Evolutionary conservation across 2,329 filamentous ascomycete genomes (phyloP), one percentile per base, ranked within the genome.

Genomic region (Alternaria dauci): DNA sequence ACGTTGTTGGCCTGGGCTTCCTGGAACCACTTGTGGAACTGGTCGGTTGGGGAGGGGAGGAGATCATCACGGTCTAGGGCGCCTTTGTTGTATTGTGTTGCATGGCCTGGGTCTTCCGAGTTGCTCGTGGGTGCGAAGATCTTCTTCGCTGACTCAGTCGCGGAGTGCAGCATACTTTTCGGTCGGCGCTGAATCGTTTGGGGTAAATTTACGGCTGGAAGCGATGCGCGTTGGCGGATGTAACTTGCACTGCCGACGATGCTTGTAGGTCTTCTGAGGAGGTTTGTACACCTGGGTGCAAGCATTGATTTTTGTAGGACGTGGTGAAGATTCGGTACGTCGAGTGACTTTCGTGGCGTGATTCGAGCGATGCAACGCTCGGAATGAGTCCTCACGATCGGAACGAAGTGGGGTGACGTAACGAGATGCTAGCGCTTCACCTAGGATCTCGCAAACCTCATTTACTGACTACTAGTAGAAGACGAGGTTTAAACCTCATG

Each of bases 21-120:
- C 12, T 86, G 84, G 85, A 96, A 99, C 95, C 95, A 99, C 63
- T 81, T 79, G 82, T 96, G 87, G 83, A 98, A 99, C 82, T 98
- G 95, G 32, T 84, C 83, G 59, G 94, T 87, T 0, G 95, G 95
- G 55, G 85, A 85, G 8, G 81, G 57, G 1, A 84, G 73, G 70
- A 96, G 87, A 73, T 92, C 86, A 1, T 78, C 71, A 47, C 82
- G 84, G 36, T 85, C 82, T 30, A 96, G 87, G 1, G 84, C 83
- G 69, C 86, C 87, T 77, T 85, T 84, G 51, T 86, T 88, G 83
- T 94, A 96, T 78, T 96, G 93, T 25, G 87, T 87, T 11, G 93
- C 92, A 76, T 91, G 91, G 53, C 82, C 78, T 63, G 86, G 80
- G 66, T 83, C 81, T 38, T 85, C 47, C n/a, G 74, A 77, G 61